These are phyloP conservation scores for Funneliformis caledonium DNA, from an alignment of 371 early-diverging fungal species.

Conservation along the genomic window DNA sequence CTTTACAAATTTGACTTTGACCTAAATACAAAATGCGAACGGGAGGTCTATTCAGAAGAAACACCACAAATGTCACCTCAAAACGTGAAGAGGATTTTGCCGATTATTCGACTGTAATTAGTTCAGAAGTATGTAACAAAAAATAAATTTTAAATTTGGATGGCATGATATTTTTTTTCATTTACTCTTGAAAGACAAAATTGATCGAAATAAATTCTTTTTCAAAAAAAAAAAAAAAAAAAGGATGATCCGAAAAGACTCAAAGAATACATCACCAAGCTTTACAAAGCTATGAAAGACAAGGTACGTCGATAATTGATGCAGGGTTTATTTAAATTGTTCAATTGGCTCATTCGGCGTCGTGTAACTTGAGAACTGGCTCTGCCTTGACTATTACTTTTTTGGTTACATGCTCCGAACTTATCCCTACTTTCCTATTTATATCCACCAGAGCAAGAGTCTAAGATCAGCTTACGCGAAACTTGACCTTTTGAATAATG, in stretches of 20 bases:
- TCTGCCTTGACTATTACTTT: neutral
- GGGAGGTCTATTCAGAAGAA: conserved; percentile 25
- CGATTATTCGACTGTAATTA: conserved; percentile 29
- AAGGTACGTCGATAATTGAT: conserved; percentile 3
- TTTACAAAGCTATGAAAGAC: conserved; percentile 36
- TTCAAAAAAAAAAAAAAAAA: no score
- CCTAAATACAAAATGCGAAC: neutral
- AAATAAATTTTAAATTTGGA: neutral
- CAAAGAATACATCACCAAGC: conserved; percentile 36
- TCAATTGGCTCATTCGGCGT: neutral
- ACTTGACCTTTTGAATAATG: conserved; percentile 35
- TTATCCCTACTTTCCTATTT: neutral
- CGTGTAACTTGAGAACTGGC: neutral
- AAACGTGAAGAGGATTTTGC: conserved; percentile 32
- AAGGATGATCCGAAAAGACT: conserved; percentile 31
- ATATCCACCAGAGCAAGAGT: neutral
- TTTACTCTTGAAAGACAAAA: neutral
- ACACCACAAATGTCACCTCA: neutral
- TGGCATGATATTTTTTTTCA: neutral
- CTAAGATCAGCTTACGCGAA: conserved; percentile 33
- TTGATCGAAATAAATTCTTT: neutral
- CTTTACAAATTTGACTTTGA: neutral
- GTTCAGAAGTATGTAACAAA: conserved; percentile 22
- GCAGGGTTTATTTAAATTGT: neutral
- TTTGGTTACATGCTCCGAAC: neutral